A percentile compares a stretch with the other conserved stretches of the same genome.
Evolutionary conservation across 208 protist genomes (phyloP).

Genomic region (Acanthamoeba healyi): DNA sequence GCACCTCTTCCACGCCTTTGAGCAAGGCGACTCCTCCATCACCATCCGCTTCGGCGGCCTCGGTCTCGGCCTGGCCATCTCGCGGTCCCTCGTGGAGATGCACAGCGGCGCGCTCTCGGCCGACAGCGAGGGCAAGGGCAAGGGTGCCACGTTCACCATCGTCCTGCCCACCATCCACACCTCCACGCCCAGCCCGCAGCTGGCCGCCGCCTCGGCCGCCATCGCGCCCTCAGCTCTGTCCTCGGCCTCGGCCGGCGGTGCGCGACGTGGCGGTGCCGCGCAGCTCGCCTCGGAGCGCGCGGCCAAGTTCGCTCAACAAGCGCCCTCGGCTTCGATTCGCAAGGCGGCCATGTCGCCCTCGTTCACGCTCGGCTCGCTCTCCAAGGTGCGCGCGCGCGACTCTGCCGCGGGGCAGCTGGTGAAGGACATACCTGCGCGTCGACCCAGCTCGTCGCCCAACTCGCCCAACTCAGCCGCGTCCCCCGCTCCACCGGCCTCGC

Average conservation of each 20-base stretch:
- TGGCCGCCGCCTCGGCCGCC: neutral
- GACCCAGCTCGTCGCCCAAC: neutral
- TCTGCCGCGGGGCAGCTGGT: too few relatives aligned
- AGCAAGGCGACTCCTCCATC: slow-evolving; percentile 56
- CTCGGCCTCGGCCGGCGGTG: neutral
- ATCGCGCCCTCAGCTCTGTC: neutral
- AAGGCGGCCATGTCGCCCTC: slow-evolving; percentile 56
- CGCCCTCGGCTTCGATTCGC: neutral
- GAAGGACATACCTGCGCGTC: neutral
- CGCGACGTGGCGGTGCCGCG: neutral
- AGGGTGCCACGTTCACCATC: slow-evolving; percentile 59
- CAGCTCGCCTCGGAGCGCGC: neutral
- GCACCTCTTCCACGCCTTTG: slow-evolving; percentile 58
- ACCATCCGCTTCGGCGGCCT: slow-evolving; percentile 47
- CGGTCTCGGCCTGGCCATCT: slow-evolving; percentile 55
- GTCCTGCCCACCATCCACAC: slow-evolving; percentile 32
- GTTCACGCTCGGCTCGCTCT: slow-evolving; percentile 22
- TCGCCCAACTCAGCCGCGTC: neutral
- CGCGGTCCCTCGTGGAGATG: slow-evolving; percentile 47
- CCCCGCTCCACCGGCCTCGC: neutral
- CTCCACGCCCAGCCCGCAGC: slow-evolving; percentile 23
- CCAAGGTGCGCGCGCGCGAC: slow-evolving; percentile 32
- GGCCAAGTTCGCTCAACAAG: slow-evolving; percentile 10
- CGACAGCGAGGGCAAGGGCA: slow-evolving; percentile 70
- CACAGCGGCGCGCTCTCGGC: slow-evolving; percentile 56